A percentile compares a stretch with the other conserved stretches of the same genome.
Evolutionary conservation across 1,139 yeast species (phyloP).

Genomic region (Sugiyamaella sp.): DNA sequence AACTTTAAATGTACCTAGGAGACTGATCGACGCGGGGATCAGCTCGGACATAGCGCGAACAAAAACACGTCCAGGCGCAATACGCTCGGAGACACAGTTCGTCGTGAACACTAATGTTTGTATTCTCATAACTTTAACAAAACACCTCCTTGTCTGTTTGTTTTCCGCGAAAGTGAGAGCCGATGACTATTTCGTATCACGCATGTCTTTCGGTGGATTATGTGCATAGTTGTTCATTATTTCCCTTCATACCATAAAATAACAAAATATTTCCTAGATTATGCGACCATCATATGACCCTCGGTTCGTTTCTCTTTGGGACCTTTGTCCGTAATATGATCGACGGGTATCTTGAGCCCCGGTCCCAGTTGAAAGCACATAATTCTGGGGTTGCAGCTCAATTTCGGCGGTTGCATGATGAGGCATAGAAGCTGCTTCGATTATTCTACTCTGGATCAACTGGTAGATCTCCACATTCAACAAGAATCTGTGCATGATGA

Average conservation of each 20-base stretch:
- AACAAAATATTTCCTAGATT: no score
- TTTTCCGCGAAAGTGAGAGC: background rate
- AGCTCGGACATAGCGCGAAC: background rate
- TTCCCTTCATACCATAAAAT: no score
- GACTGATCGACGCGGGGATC: background rate
- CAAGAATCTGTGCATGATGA: background rate
- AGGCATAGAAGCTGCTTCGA: constrained; percentile 1
- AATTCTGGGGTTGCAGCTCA: no score
- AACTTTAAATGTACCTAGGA: constrained; percentile 5
- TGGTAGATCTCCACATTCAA: background rate
- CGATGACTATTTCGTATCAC: background rate
- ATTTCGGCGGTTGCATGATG: background rate
- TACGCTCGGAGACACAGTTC: no score
- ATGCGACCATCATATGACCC: no score
- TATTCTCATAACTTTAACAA: background rate
- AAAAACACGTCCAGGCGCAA: background rate
- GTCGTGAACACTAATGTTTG: background rate
- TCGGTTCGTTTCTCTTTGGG: no score
- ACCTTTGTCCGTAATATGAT: no score
- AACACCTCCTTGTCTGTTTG: constrained; percentile 1
- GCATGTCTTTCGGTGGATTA: background rate
- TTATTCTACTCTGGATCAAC: background rate
- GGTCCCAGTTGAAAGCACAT: no score
- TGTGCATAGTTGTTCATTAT: no score
- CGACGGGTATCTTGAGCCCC: no score